phyloP scores from a whole-genome alignment of 257 asterid species.

The Nicotiana noctiflora region DNA sequence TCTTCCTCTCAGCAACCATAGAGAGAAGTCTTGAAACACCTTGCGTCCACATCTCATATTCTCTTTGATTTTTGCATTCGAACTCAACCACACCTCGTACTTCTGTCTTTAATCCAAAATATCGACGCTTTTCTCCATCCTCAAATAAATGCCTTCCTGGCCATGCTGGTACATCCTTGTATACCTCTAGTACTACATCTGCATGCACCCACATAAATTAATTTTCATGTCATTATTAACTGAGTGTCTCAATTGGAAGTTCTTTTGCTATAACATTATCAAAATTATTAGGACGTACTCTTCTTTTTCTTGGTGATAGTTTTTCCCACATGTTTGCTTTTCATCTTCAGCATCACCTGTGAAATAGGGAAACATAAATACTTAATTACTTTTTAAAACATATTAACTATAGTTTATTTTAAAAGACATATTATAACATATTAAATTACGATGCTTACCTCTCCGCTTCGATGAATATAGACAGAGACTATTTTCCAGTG shows the following conservation, averaged over 20 bases:
- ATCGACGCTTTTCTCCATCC: conserved; percentile 83
- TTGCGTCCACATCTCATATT: conserved; percentile 47
- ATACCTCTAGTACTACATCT: conserved; percentile 83
- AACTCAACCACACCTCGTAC: conserved; percentile 62
- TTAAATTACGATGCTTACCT: conserved; percentile 27
- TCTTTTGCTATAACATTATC: background rate
- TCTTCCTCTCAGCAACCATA: conserved; percentile 29
- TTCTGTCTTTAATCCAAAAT: conserved; percentile 79
- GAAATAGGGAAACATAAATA: background rate
- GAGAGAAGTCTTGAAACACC: conserved; percentile 45
- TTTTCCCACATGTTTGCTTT: conserved; percentile 79
- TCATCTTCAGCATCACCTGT: conserved; percentile 98
- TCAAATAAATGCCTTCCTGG: conserved; percentile 91
- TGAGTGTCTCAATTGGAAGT: background rate
- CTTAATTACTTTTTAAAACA: no score
- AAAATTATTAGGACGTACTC: conserved; percentile 32
- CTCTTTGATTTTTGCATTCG: conserved; percentile 41
- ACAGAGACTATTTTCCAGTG: conserved; percentile 99
- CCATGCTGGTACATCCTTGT: conserved; percentile 87
- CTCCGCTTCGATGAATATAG: conserved; percentile 74
- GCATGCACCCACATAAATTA: conserved; percentile 1
- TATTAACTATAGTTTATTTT: no score
- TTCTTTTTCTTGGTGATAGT: conserved; percentile 94
- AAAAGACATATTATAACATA: no score
- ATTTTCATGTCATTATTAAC: background rate